phyloP scores from a whole-genome alignment of 2,329 filamentous ascomycete species.

The Byssoonygena ceratinophila region DNA sequence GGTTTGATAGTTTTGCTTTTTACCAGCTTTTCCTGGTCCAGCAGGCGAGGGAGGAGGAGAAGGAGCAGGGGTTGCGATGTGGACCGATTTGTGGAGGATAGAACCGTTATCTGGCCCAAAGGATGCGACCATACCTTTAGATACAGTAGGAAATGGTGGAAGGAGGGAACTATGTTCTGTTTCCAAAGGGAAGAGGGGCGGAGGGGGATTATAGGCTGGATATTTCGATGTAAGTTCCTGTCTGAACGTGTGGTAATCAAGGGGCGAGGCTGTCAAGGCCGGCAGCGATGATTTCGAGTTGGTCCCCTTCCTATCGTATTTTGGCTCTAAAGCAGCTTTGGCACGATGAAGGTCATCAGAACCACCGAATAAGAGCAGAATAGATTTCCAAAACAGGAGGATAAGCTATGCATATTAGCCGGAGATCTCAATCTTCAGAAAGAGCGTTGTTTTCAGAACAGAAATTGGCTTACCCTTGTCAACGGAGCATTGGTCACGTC shows the following conservation, averaged over 20 bases:
- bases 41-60: constrained; percentile 89
- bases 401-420: constrained; percentile 47
- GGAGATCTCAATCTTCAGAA: too few species aligned
- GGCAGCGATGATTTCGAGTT: constrained; percentile 49
- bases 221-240: constrained; percentile 98
- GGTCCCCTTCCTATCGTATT: constrained; percentile 46
- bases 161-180: constrained; percentile 83
- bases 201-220: constrained; percentile 85
- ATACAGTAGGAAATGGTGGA: constrained; percentile 66
- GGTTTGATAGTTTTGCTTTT: constrained; percentile 98
- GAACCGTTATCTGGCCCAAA: constrained; percentile 45
- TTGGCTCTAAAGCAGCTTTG: constrained; percentile 55
- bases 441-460: too few species aligned
- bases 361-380: constrained; percentile 76
- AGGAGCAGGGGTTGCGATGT: constrained; percentile 95
- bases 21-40: constrained; percentile 78
- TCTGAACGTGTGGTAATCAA: constrained; percentile 92
- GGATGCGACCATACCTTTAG: constrained; percentile 45
- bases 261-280: constrained; percentile 81
- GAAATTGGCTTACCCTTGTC: constrained; percentile 48
- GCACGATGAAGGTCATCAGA: constrained; percentile 59
- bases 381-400: constrained; percentile 81
- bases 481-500: constrained; percentile 45
- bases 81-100: constrained; percentile 89
- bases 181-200: constrained; percentile 71